These are phyloP conservation scores for Mycena indigotica DNA, from an alignment of 768 basidiomycete genomes.

Conservation along the genomic window DNA sequence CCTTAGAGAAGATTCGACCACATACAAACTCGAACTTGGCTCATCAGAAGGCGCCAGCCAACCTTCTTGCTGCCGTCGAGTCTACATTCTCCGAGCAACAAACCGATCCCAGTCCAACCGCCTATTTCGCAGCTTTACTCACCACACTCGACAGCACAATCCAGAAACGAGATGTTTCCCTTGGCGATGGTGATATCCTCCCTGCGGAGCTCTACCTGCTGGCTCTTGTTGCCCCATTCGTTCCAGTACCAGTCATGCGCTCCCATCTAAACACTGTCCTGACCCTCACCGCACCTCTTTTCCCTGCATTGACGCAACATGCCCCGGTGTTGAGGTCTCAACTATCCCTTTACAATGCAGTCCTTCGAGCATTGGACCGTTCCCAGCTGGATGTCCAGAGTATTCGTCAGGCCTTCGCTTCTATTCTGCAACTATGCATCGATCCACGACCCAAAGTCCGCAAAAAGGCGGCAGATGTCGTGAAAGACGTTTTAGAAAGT, in stretches of 20 bases:
- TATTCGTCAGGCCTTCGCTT: constrained; percentile 82
- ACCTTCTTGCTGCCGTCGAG: constrained; percentile 83
- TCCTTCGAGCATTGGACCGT: constrained; percentile 73
- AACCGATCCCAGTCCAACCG: constrained; percentile 73
- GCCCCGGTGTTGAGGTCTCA: constrained; percentile 88
- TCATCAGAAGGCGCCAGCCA: constrained; percentile 89
- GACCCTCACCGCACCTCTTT: constrained; percentile 76
- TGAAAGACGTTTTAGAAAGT: constrained; percentile 72
- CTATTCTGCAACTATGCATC: constrained; percentile 77
- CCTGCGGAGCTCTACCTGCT: constrained; percentile 86
- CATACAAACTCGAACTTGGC: constrained; percentile 79
- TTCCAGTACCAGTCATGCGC: constrained; percentile 78
- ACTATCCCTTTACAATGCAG: constrained; percentile 68
- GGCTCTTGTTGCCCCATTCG: constrained; percentile 74
- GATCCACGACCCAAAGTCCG: constrained; percentile 95
- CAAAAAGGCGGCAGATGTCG: constrained; percentile 83
- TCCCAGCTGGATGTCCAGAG: constrained; percentile 66
- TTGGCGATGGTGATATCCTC: constrained; percentile 71
- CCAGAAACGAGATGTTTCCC: constrained; percentile 53
- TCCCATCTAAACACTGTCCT: constrained; percentile 73
- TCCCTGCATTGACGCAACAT: constrained; percentile 61
- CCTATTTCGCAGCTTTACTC: constrained; percentile 91
- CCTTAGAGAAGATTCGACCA: constrained; percentile 82
- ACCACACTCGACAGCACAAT: constrained; percentile 82
- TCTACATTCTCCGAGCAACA: constrained; percentile 71